These are phyloP conservation scores for Seminavis robusta DNA, from an alignment of 108 stramenopile genomes.

Conservation along the genomic window DNA sequence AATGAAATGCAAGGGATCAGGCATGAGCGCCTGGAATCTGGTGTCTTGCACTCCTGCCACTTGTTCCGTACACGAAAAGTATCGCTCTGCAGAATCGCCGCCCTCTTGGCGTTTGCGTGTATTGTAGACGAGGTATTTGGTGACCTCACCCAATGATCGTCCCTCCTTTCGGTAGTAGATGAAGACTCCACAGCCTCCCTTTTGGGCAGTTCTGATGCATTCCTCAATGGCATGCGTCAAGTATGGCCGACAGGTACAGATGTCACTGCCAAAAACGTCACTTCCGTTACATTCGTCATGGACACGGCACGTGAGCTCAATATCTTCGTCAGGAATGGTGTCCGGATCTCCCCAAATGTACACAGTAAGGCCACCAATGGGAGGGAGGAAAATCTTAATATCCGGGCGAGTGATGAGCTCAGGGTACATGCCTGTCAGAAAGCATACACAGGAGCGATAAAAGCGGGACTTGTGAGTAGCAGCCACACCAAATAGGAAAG, in stretches of 20 bases:
- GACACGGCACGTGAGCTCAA: constrained; percentile 94
- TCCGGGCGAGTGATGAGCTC: constrained; percentile 97
- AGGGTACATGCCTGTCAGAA: constrained; percentile 99
- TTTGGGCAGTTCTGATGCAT: constrained; percentile 94
- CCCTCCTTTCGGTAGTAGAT: constrained; percentile 99
- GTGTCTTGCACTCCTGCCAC: constrained; percentile 96
- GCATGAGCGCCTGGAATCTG: constrained; percentile 97
- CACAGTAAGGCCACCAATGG: constrained; percentile 98
- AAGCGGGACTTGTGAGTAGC: too few relatives aligned
- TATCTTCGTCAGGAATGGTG: constrained; percentile 96
- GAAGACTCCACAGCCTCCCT: constrained; percentile 93
- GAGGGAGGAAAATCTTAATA: constrained; percentile 97
- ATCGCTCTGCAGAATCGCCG: constrained; percentile 91
- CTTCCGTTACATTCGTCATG: constrained; percentile 99
- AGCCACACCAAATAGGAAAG: too few relatives aligned
- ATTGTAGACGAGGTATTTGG: constrained; percentile 99
- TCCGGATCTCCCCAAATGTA: constrained; percentile 99
- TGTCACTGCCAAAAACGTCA: constrained; percentile 98
- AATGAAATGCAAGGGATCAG: constrained; percentile 95
- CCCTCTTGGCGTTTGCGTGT: constrained; percentile 97
- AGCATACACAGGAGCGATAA: too few relatives aligned
- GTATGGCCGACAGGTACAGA: constrained; percentile 98
- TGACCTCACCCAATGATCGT: constrained; percentile 93
- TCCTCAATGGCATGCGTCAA: constrained; percentile 99
- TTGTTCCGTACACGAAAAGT: constrained; percentile 97